Base-by-base conservation (phyloP, 768 basidiomycete genomes). In the Boletus coccyginus region DNA sequence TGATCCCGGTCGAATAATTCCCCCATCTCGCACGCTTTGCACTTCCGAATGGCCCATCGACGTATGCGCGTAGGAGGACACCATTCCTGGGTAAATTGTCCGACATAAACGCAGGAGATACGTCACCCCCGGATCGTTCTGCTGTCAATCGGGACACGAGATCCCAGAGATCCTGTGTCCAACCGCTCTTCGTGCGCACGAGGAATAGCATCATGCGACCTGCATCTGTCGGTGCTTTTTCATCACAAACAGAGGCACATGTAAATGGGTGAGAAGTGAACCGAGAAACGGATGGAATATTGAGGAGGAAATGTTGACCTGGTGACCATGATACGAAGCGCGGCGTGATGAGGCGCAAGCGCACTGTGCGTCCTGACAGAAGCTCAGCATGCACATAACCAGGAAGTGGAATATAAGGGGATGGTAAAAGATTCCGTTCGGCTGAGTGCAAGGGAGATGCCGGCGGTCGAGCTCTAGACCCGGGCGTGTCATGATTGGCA, bases 281-380 rank as follows among this genome's bases (percentile, higher is more conserved):
- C 35, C 71, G 74, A 4, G 85, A 84, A 29, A 92, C 74, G 32
- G 78, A 78, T 0, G 90, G 89, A 19, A 90, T 76, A 50, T 76
- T 81, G 57, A 92, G 75, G 24, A 87, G 76, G 62, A 91, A 83
- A 68, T 89, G 86, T 68, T 92, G 90, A n/a, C 90, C 90, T 3
- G 90, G 84, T 1, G 83, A 78, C 90, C 90, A 92, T 0, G 76
- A 68, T 47, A 87, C 66, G 48, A 77, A 78, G 2, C 79, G 77
- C 0, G 84, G 78, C 0, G 86, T 76, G 52, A 83, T 73, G 40
- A 90, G 72, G 0, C 85, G 83, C n/a, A 92, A 67, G 42, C 90
- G 84, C 17, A 92, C 71, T 6, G 86, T 88, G 4, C 79, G 76
- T 10, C 90, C 90, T 0, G 90, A 82, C 17, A 92, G 74, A 9